Percentiles rank a stretch among this genome's conserved stretches.
phyloP scores from a whole-genome alignment of 495 filamentous ascomycete genomes.

The Podospora australis region DNA sequence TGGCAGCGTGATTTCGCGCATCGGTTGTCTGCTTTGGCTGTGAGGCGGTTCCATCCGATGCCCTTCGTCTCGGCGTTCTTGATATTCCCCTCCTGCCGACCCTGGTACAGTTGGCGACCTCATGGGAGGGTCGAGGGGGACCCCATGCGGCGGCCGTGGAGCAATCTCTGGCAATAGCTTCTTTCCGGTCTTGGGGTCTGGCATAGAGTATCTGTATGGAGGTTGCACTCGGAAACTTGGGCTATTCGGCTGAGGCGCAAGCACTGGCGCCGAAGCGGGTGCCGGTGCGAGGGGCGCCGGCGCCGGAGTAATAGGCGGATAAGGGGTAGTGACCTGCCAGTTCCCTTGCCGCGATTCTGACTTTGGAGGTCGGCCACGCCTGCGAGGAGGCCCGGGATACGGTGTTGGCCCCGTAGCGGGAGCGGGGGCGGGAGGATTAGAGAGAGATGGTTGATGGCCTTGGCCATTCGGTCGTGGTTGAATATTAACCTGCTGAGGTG shows the following conservation, averaged over 20 bases:
- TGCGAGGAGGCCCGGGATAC: constrained; percentile 19
- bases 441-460: constrained; percentile 16
- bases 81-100: constrained; percentile 9
- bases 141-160: constrained; percentile 7
- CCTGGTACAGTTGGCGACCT: constrained; percentile 4
- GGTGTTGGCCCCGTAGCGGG: constrained; percentile 6
- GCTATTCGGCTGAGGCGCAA: constrained; percentile 20
- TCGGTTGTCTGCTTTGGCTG: not conserved
- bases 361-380: constrained; percentile 27
- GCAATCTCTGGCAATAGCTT: constrained; percentile 15
- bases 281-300: constrained; percentile 25
- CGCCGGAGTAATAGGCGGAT: constrained; percentile 33
- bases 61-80: constrained; percentile 10
- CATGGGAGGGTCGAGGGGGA: not conserved
- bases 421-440: constrained; percentile 19
- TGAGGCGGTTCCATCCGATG: not conserved
- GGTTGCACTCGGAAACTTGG: constrained; percentile 5
- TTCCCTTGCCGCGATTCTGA: constrained; percentile 13
- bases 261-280: not conserved
- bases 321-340: constrained; percentile 26
- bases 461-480: constrained; percentile 37
- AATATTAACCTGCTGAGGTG: constrained; percentile 16
- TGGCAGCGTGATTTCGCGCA: not conserved
- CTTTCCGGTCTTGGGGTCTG: constrained; percentile 2
- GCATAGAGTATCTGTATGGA: not conserved